A percentile compares a stretch with the other conserved stretches of the same genome.
Conservation (phyloP, 331 rosid species). For the Stylosanthes scabra region DNA sequence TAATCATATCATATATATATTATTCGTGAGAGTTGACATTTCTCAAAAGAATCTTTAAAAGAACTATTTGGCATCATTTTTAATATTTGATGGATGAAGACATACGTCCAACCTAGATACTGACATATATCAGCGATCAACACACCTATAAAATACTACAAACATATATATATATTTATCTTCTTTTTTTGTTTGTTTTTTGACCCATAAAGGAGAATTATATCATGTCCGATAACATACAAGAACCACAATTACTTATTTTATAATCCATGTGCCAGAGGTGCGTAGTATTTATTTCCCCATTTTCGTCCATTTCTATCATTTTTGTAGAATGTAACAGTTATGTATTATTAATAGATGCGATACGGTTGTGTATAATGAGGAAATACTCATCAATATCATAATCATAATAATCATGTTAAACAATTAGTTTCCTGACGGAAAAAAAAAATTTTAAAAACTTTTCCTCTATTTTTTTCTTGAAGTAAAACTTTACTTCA, state of each 20-base stretch:
- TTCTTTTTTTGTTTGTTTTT: background rate
- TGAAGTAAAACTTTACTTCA: too few relatives aligned
- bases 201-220: conserved; percentile 58
- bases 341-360: background rate
- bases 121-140: conserved; percentile 35
- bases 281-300: conserved; percentile 4
- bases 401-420: conserved; percentile 2
- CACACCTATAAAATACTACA: conserved; percentile 43
- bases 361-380: background rate
- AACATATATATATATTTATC: background rate
- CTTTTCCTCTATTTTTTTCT: too few relatives aligned
- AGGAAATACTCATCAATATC: background rate
- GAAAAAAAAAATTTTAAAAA: too few relatives aligned
- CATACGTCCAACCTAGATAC: conserved; percentile 50
- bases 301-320: conserved; percentile 9
- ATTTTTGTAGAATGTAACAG: conserved; percentile 10
- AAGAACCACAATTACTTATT: conserved; percentile 6
- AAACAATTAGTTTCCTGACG: background rate
- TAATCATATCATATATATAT: background rate
- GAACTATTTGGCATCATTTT: conserved; percentile 37
- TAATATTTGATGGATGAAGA: conserved; percentile 49
- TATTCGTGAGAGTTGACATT: conserved; percentile 55
- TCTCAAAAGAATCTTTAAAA: conserved; percentile 54
- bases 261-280: conserved; percentile 26
- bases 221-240: conserved; percentile 54